Conservation (phyloP, 345 rosid genomes). For the Aurinia saxatilis region DNA sequence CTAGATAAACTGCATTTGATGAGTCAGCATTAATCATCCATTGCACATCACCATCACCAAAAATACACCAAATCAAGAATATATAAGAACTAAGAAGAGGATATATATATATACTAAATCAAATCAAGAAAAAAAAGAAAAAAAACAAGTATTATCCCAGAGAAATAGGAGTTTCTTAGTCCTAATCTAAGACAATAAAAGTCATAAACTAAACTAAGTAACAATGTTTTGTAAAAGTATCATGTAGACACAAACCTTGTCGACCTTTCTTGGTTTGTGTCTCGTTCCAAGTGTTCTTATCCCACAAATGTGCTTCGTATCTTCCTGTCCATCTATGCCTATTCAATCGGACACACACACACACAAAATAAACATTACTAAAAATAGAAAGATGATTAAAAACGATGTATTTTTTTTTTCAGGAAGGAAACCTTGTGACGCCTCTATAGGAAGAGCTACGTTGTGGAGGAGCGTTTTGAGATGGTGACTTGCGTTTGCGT, state of each 20-base stretch:
- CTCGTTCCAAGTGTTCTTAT: slow-evolving; percentile 80
- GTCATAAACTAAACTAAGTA: slow-evolving; percentile 8
- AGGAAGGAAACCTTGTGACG: slow-evolving; percentile 64
- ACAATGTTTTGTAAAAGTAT: background rate
- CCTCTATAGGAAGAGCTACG: slow-evolving; percentile 90
- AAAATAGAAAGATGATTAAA: background rate
- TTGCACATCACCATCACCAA: slow-evolving; percentile 28
- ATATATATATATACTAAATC: background rate
- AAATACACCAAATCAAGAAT: background rate
- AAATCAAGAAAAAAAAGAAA: slow-evolving; percentile 22
- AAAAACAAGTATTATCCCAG: slow-evolving; percentile 1
- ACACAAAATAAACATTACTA: background rate
- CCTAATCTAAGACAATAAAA: no score
- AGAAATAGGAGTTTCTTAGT: slow-evolving; percentile 1
- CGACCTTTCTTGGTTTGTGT: slow-evolving; percentile 79
- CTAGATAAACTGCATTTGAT: slow-evolving; percentile 32
- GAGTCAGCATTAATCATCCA: slow-evolving; percentile 34
- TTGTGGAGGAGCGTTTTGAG: slow-evolving; percentile 71
- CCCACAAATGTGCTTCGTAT: slow-evolving; percentile 85
- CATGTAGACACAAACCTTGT: slow-evolving; percentile 41
- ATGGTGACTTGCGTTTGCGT: slow-evolving; percentile 66
- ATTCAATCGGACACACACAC: background rate
- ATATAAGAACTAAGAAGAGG: background rate
- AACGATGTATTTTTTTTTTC: background rate
- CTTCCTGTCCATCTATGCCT: slow-evolving; percentile 91